A percentile compares a stretch with the other conserved stretches of the same genome.
phyloP scores from a whole-genome alignment of 2,329 filamentous ascomycete species.

The Apiospora marii region DNA sequence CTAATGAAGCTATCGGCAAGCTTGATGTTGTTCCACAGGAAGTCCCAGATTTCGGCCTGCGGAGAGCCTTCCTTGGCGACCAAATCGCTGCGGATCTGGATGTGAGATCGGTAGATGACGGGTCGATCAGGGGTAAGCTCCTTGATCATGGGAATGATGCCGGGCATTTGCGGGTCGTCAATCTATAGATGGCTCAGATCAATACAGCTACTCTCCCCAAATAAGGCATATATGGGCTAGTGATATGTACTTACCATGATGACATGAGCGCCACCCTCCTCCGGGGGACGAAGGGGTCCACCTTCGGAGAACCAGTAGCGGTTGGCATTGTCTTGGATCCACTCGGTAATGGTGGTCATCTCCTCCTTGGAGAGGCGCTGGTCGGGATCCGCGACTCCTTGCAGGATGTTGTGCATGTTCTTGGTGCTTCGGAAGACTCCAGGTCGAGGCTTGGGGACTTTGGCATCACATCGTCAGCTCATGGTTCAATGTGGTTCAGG shows the following conservation, averaged over 20 bases:
- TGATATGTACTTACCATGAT: conserved; percentile 61
- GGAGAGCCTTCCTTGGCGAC: conserved; percentile 68
- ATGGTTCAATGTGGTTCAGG: too few species aligned
- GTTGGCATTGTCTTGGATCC: conserved; percentile 77
- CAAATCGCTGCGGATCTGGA: conserved; percentile 81
- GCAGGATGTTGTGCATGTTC: conserved; percentile 87
- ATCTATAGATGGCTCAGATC: conserved; percentile 53
- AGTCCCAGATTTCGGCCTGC: conserved; percentile 78
- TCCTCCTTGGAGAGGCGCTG: conserved; percentile 71
- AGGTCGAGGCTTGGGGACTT: conserved; percentile 78
- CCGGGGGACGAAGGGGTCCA: conserved; percentile 70
- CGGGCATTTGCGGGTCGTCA: conserved; percentile 87
- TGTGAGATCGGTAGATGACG: conserved; percentile 83
- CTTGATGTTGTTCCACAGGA: conserved; percentile 76
- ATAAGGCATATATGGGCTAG: neutral
- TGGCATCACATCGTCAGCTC: conserved; percentile 43
- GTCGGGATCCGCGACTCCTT: conserved; percentile 74
- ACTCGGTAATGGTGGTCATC: conserved; percentile 69
- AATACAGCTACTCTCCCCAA: neutral
- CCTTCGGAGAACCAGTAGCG: conserved; percentile 76
- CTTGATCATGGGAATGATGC: conserved; percentile 79
- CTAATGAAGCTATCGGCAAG: conserved; percentile 81
- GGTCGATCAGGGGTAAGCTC: conserved; percentile 74
- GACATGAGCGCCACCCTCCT: conserved; percentile 77
- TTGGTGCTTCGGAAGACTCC: conserved; percentile 86